Conservation (phyloP, 495 filamentous ascomycete species). For the Clohesyomyces aquaticus region DNA sequence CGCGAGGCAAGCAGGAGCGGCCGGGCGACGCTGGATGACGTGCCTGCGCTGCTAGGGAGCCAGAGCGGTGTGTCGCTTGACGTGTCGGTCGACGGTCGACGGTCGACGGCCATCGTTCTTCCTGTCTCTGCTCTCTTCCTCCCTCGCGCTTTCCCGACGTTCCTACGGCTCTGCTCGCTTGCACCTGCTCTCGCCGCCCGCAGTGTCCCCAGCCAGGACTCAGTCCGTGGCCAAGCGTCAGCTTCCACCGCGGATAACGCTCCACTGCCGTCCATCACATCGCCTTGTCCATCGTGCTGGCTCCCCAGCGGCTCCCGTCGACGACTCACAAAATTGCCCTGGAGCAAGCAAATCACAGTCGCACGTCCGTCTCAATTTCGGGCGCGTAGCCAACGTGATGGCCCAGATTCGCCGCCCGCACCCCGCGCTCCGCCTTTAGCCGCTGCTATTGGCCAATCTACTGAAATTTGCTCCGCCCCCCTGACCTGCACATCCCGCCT, state of each 20-base stretch:
- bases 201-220: no score
- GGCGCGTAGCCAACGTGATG: conserved; percentile 30
- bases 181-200: no score
- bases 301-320: no score
- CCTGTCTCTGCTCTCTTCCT: neutral
- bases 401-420: neutral
- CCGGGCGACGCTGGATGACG: neutral
- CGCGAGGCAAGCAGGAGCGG: no score
- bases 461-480: conserved; percentile 10
- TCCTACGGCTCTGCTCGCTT: no score
- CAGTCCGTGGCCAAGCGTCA: no score
- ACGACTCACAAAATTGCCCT: neutral
- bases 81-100: neutral
- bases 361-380: conserved; percentile 6
- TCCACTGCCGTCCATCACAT: neutral
- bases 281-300: no score
- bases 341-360: conserved; percentile 27
- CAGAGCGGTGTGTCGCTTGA: neutral
- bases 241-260: neutral
- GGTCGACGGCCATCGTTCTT: no score
- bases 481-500: conserved; percentile 6
- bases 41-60: neutral
- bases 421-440: neutral
- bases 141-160: neutral
- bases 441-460: conserved; percentile 1